These are phyloP conservation scores for Parietichytrium sp. DNA, from an alignment of 108 stramenopile genomes.

Conservation along the genomic window DNA sequence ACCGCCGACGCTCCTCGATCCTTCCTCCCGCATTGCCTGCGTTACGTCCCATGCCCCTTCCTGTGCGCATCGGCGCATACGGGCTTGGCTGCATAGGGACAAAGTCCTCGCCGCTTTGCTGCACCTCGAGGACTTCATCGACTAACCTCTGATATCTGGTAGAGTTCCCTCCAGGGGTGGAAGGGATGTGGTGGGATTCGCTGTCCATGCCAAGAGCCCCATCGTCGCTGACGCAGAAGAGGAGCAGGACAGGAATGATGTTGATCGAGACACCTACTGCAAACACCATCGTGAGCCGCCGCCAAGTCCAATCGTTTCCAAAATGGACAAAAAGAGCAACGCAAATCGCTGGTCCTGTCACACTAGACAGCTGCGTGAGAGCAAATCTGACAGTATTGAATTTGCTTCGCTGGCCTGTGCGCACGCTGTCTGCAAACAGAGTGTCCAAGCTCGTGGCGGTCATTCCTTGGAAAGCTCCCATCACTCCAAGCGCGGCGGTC, in stretches of 20 bases:
- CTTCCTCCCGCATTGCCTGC: too few species aligned
- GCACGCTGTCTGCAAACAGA: conserved; percentile 45
- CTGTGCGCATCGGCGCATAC: too few species aligned
- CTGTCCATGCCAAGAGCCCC: conserved; percentile 57
- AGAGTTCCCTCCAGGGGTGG: neutral
- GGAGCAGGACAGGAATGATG: conserved; percentile 52
- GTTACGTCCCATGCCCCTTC: too few species aligned
- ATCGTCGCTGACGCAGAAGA: conserved; percentile 69
- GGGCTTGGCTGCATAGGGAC: neutral
- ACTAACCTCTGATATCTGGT: neutral
- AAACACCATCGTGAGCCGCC: conserved; percentile 55
- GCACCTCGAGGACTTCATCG: conserved; percentile 33
- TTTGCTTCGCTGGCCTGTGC: conserved; percentile 49
- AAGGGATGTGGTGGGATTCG: neutral
- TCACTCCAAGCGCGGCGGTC: neutral
- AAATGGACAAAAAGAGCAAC: conserved; percentile 58
- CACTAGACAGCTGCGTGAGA: conserved; percentile 49
- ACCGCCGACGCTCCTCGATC: too few species aligned
- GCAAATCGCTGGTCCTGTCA: conserved; percentile 65
- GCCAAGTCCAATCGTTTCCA: conserved; percentile 67
- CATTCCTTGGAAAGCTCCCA: conserved; percentile 1
- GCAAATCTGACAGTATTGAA: conserved; percentile 60
- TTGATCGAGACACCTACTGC: conserved; percentile 65
- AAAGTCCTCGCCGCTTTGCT: neutral
- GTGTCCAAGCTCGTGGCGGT: conserved; percentile 16